Evolutionary conservation across 768 basidiomycete genomes (phyloP), one percentile per base, ranked within the genome.

Genomic region (Daedalea quercina): DNA sequence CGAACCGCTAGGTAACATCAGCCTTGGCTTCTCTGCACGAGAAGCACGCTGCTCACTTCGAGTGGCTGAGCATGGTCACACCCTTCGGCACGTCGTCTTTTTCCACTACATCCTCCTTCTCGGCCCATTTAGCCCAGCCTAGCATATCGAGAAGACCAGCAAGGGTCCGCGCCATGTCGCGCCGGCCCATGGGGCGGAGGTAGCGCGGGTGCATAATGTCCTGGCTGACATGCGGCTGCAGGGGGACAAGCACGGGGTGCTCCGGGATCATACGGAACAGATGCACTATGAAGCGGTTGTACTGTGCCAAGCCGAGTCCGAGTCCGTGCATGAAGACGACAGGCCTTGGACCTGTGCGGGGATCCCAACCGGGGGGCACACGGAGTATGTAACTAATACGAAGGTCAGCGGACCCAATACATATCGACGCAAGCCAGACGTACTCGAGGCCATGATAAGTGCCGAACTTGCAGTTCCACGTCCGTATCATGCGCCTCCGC

Each of bases 141-240:
- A 91, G 74, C 52, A 78, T 65, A 28, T 68, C 65, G 37, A 93
- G 66, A 31, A 92, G 70, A 23, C 65, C 69, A 9, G 78, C 81
- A 22, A 96, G 65, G 26, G 73, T 69, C 22, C 73, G 61, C 2
- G 83, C 78, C 56, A 81, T 80, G 58, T 87, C 78, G 47, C 74
- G 69, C 35, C 84, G 76, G n/a, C 69, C 74, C 68, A 84, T 80
- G 0, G 94, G 94, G 31, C 75, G 67, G 41, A 96, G 71, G 69
- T 84, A 93, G 2, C 72, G 69, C 0, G 79, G 75, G 60, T 93
- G 85, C 65, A 95, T 90, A 60, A 96, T 76, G 53, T 86, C 75
- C 68, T 94, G 92, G 59, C 87, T 88, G 61, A 94, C 82, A 60
- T 92, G 87, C 0, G 91, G 91, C 58, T 94, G 91, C 3, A 96